Evolutionary conservation across 495 filamentous ascomycete species (phyloP).

Genomic region (Talaromyces adpressus): DNA sequence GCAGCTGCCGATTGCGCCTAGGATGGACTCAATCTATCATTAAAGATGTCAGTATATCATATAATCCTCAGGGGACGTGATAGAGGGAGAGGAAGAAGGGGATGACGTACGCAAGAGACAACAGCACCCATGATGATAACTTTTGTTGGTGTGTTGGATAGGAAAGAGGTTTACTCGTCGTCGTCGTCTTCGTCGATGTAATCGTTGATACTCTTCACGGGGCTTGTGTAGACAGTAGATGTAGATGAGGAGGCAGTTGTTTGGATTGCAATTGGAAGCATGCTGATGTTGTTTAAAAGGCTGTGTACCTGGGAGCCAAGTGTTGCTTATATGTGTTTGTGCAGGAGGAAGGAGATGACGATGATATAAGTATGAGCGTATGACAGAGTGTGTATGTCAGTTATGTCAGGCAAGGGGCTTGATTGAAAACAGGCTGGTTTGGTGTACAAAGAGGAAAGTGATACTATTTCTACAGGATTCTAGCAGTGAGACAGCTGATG

Average conservation of each 20-base stretch:
- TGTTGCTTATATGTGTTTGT: background rate
- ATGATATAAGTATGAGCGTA: background rate
- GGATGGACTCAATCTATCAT: constrained; percentile 63
- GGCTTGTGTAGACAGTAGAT: constrained; percentile 7
- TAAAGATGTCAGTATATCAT: background rate
- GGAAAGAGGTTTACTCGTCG: constrained; percentile 7
- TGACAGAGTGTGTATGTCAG: background rate
- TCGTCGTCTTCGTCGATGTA: constrained; percentile 4
- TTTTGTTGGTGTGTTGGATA: constrained; percentile 1
- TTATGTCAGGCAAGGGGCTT: background rate
- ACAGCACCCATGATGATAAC: constrained; percentile 75
- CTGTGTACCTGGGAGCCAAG: background rate
- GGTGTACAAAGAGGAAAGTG: background rate
- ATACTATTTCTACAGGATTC: background rate
- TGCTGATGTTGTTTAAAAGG: constrained; percentile 8
- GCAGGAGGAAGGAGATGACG: background rate
- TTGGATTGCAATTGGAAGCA: constrained; percentile 29
- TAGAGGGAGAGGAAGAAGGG: constrained; percentile 4
- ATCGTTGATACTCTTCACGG: constrained; percentile 10
- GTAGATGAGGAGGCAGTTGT: constrained; percentile 25
- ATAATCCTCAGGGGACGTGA: background rate
- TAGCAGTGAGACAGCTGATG: background rate
- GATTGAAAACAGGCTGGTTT: background rate
- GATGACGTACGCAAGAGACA: constrained; percentile 79
- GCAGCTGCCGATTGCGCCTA: constrained; percentile 75